Base-by-base conservation (phyloP, 352 stramenopile genomes). In the Pythium dissimile region DNA sequence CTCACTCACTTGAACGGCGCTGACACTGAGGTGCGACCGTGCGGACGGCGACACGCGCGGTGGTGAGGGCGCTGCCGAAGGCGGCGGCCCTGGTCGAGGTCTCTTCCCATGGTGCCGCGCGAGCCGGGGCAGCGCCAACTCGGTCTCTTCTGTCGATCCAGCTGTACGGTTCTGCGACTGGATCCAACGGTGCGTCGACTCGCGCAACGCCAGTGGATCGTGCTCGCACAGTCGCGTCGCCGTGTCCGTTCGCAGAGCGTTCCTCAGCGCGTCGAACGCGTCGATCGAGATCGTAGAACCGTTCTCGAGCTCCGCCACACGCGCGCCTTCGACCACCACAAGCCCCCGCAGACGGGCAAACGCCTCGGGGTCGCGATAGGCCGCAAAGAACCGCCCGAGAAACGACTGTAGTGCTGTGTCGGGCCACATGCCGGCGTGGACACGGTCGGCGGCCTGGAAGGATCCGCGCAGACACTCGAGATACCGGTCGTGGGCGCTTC, bases 201-300 rank as follows among this genome's bases (percentile, higher is more conserved):
- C 62, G 61, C 0, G 66, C 3, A 84, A 52, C 11, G 75, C 62
- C 41, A 71, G 71, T 5, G 62, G 49, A 23, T 80, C 73, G 24
- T 75, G 75, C n/a, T 58, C 54, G 1, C 64, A 49, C 38, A 86
- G 54, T 12, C 77, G 66, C 23, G 68, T 67, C 30, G 54, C 60
- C 20, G 56, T 50, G 38, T 78, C 71, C 20, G 72, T 69, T 43
- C 69, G 43, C 37, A 88, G 38, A 45, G 76, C 73, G 11, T 60
- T 35, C 50, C 75, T 80, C 20, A 84, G 54, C 18, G 45, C 51
- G 24, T 75, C 69, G 56, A 84, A 81, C 8, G 64, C 66, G 34
- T 60, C 54, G 20, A 49, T 47, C 21, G 13, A 1, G n/a, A 59
- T 24, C 15, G n/a, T 2, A 13, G 1, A 23, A 20, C 28, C 47